Percentiles rank a stretch among this genome's conserved stretches.
Evolutionary conservation across 768 basidiomycete species (phyloP).

Genomic region (Mrakia gelida): DNA sequence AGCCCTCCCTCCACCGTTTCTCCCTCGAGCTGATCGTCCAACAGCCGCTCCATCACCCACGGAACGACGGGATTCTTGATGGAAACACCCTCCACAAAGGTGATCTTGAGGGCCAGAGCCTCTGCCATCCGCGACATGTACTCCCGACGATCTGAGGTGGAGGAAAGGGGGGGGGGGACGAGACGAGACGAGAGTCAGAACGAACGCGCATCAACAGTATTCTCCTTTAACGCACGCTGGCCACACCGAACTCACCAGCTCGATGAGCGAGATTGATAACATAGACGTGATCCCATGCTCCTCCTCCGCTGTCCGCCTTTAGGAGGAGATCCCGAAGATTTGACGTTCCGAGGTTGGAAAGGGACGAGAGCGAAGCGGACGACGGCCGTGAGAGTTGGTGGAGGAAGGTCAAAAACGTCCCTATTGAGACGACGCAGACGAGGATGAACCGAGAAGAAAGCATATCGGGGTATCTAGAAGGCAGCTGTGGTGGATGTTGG

Average conservation of each 20-base stretch:
- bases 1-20: neutral
- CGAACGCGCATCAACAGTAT: too few species aligned
- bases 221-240: too few species aligned
- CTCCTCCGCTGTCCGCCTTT: too few species aligned
- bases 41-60: slow-evolving; percentile 39
- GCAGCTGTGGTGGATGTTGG: too few species aligned
- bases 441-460: too few species aligned
- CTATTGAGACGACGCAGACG: too few species aligned
- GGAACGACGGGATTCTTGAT: slow-evolving; percentile 36
- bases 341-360: neutral
- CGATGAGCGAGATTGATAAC: slow-evolving; percentile 38
- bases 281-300: slow-evolving; percentile 35
- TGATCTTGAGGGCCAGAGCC: slow-evolving; percentile 37
- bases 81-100: slow-evolving; percentile 38
- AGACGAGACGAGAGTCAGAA: neutral
- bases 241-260: slow-evolving; percentile 2
- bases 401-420: too few species aligned
- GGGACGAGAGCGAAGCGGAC: too few species aligned
- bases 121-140: slow-evolving; percentile 37
- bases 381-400: too few species aligned
- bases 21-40: slow-evolving; percentile 12
- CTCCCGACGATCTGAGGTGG: slow-evolving; percentile 33
- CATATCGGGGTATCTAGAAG: too few species aligned
- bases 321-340: neutral
- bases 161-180: too few species aligned